Percentiles rank a stretch among this genome's conserved stretches.
These are phyloP conservation scores for Lachnellula hyalina DNA, from an alignment of 2,329 filamentous ascomycete species.

Conservation along the genomic window DNA sequence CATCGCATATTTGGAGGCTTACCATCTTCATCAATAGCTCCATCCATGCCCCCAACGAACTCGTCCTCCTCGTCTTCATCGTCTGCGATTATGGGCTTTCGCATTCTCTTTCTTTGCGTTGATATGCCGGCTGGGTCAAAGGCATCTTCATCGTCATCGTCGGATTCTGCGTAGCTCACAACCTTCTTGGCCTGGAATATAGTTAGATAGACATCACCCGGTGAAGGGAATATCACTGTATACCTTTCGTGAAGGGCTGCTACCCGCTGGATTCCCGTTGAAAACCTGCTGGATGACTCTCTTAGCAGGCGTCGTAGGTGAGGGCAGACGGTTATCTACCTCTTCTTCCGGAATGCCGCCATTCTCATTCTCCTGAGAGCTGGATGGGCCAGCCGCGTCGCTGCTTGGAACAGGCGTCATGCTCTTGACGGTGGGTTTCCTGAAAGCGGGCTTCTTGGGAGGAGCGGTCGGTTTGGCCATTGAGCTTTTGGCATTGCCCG, in stretches of 20 bases:
- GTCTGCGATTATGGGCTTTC: slow-evolving; percentile 58
- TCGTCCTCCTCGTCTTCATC: slow-evolving; percentile 64
- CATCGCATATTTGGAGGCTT: slow-evolving; percentile 20
- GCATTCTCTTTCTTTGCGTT: slow-evolving; percentile 33
- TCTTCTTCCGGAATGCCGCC: slow-evolving; percentile 37
- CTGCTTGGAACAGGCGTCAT: slow-evolving; percentile 77
- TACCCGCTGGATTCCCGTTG: slow-evolving; percentile 41
- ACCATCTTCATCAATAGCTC: slow-evolving; percentile 53
- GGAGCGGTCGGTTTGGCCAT: slow-evolving; percentile 27
- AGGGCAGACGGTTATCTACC: slow-evolving; percentile 46
- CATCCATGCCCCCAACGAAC: slow-evolving; percentile 56
- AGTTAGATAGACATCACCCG: neutral
- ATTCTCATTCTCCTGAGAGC: slow-evolving; percentile 62
- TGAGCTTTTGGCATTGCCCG: slow-evolving; percentile 33
- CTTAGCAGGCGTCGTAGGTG: slow-evolving; percentile 40
- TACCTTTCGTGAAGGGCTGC: slow-evolving; percentile 80
- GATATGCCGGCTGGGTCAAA: slow-evolving; percentile 36
- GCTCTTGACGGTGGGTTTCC: slow-evolving; percentile 31
- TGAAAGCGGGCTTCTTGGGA: slow-evolving; percentile 39
- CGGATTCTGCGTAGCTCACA: slow-evolving; percentile 81
- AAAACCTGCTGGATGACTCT: slow-evolving; percentile 37
- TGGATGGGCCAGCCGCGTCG: slow-evolving; percentile 62
- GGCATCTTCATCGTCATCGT: slow-evolving; percentile 68
- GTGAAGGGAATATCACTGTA: slow-evolving; percentile 10
- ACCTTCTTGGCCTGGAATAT: slow-evolving; percentile 50